These are phyloP conservation scores for Mycena vulgaris DNA, from an alignment of 768 basidiomycete species.

Conservation along the genomic window DNA sequence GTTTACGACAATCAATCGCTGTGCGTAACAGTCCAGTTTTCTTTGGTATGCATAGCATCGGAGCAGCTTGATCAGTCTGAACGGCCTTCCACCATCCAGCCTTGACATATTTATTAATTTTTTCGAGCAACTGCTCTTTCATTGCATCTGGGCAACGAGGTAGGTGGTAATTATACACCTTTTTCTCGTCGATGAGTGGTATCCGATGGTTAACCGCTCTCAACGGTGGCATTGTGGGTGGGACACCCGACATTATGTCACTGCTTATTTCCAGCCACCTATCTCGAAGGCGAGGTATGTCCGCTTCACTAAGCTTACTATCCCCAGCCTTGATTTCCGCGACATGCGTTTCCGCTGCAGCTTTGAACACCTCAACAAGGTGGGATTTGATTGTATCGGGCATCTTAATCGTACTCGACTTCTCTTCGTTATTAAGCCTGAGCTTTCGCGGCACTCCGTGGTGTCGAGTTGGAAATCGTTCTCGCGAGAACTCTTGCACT, in stretches of 20 bases:
- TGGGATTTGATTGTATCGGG: neutral
- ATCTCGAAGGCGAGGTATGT: neutral
- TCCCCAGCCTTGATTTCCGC: neutral
- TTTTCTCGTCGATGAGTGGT: too few species aligned
- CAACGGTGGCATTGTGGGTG: too few species aligned
- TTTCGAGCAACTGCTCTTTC: too few species aligned
- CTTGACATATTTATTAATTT: neutral
- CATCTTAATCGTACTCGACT: too few species aligned
- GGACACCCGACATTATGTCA: neutral
- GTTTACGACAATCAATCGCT: neutral
- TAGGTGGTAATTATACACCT: too few species aligned
- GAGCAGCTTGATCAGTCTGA: neutral
- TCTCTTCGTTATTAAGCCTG: too few species aligned
- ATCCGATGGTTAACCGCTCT: too few species aligned
- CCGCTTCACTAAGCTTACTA: neutral
- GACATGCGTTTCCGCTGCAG: neutral
- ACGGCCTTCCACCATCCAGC: neutral
- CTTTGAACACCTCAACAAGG: neutral
- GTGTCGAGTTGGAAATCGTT: neutral
- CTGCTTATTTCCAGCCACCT: neutral
- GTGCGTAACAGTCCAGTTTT: neutral
- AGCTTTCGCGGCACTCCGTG: too few species aligned
- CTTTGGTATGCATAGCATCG: neutral
- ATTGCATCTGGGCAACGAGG: too few species aligned
- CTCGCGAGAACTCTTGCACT: slow-evolving; percentile 21